Evolutionary conservation across 371 early-diverging fungal species (phyloP), one percentile per base, ranked within the genome.

Genomic region (Coemansia sp.): DNA sequence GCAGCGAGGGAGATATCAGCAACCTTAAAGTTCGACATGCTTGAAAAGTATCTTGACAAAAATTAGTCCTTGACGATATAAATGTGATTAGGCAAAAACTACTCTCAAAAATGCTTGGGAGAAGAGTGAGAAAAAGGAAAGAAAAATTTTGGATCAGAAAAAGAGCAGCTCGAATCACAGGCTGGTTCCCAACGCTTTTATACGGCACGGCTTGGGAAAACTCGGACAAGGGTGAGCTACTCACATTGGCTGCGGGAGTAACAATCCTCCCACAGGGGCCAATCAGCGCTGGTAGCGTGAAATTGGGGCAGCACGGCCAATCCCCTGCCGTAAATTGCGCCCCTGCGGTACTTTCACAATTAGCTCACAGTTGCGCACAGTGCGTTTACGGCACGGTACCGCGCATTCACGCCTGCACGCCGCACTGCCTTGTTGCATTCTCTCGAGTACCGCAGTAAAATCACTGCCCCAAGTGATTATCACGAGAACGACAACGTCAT

Each of bases 1-100:
- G 89, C 91, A 68, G 93, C 93, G 69, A 96, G 94, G 65, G 91
- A 90, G 80, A 97, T 95, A 85, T 97, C 97, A 80, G 96, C 89
- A 66, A 83, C 75, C 64, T 71, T 77, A 71, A 40, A 75, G 70
- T 68, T 68, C 0, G 75, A 61, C 75, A 75, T 75, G 52, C 20
- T 72, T 7, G 25, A 16, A 5, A 23, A 23, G 21, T 30, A 16
- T 8, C 9, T n/a, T 2, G 8, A 12, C 23, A 16, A 57, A 55
- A 37, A 28, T 16, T 26, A 50, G 11, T 42, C 40, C 30, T 9
- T 58, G 58, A 25, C 25, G 25, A 58, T 20, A 40, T 12, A 37
- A 33, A 56, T 25, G 33, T 50, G 51, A 47, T 25, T 39, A 33
- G 53, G 26, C 42, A 51, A 58, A 42, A n/a, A 50, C 18, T 20